Evolutionary conservation across 108 stramenopile genomes (phyloP), one percentile per base, ranked within the genome.

Genomic region (Skeletonema tropicum): DNA sequence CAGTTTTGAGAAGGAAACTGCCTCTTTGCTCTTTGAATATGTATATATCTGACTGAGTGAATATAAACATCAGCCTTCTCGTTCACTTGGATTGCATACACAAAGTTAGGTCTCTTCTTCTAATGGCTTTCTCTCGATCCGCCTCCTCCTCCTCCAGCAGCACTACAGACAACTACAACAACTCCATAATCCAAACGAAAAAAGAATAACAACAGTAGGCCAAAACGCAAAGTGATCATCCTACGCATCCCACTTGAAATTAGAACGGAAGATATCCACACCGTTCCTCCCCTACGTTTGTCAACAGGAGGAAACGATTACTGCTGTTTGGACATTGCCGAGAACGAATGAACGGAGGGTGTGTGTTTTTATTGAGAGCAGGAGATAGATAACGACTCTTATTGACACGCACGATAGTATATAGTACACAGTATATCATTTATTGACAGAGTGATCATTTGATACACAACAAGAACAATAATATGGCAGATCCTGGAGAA

Each of bases 401-500:
- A 9, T 38, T 38, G 36, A 38, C 36, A 38, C 36, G n/a, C n/a
- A n/a, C n/a, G n/a, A n/a, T n/a, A n/a, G n/a, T n/a, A n/a, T n/a
- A n/a, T n/a, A n/a, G n/a, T n/a, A n/a, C n/a, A n/a, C n/a, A n/a
- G n/a, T n/a, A n/a, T n/a, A n/a, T n/a, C n/a, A n/a, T n/a, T n/a
- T n/a, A n/a, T n/a, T n/a, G 26, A 29, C 2, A 29, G 26, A 29
- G 26, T 29, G 26, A 29, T 29, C 2, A 1, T 29, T 29, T 29
- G 26, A 29, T 29, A 23, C 7, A 23, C 52, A 52, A n/a, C 61
- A 60, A 6, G 23, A 41, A 60, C 5, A 41, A 60, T 9, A 57
- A 38, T 25, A 58, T 36, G 26, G 49, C 30, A 58, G 10, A 30
- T 8, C 66, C 60, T 0, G 63, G 26, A 13, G 76, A 77, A 66